Percentiles rank a stretch among this genome's conserved stretches.
Conservation (phyloP, 371 early-diverging fungal species). For the Mucor irregularis region DNA sequence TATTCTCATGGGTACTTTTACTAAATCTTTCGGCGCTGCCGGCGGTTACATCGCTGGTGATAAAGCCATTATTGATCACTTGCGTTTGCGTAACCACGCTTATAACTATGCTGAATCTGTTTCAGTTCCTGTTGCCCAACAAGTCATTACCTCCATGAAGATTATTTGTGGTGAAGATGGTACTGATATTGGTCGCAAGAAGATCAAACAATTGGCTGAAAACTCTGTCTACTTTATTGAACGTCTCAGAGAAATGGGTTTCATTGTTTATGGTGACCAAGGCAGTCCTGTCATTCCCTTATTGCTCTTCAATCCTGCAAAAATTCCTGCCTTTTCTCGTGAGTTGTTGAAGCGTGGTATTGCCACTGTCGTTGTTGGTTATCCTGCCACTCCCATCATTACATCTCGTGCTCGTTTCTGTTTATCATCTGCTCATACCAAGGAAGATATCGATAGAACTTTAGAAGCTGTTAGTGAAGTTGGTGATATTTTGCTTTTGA, state of each 20-base stretch:
- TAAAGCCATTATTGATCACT: constrained; percentile 77
- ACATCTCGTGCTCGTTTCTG: constrained; percentile 97
- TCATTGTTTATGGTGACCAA: constrained; percentile 93
- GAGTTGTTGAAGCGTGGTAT: constrained; percentile 90
- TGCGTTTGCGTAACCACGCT: constrained; percentile 84
- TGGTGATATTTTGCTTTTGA: constrained; percentile 58
- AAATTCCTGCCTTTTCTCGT: constrained; percentile 97
- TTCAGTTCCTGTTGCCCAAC: constrained; percentile 89
- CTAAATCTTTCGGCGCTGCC: constrained; percentile 99
- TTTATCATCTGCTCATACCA: constrained; percentile 93
- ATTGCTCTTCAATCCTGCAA: constrained; percentile 96
- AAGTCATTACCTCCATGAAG: constrained; percentile 87
- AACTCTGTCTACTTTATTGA: constrained; percentile 90
- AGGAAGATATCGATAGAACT: constrained; percentile 86
- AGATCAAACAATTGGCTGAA: constrained; percentile 82
- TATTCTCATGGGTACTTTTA: constrained; percentile 99
- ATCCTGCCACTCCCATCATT: constrained; percentile 98
- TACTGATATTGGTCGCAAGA: constrained; percentile 77
- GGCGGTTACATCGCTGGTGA: constrained; percentile 97
- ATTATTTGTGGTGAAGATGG: constrained; percentile 72
- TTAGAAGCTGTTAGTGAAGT: constrained; percentile 59
- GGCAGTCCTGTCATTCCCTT: constrained; percentile 98
- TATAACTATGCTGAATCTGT: constrained; percentile 94
- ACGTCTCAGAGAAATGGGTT: constrained; percentile 86
- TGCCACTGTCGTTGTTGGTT: constrained; percentile 98